Evolutionary conservation across 805 yeast species (phyloP).

Genomic region (Candida saitoana): DNA sequence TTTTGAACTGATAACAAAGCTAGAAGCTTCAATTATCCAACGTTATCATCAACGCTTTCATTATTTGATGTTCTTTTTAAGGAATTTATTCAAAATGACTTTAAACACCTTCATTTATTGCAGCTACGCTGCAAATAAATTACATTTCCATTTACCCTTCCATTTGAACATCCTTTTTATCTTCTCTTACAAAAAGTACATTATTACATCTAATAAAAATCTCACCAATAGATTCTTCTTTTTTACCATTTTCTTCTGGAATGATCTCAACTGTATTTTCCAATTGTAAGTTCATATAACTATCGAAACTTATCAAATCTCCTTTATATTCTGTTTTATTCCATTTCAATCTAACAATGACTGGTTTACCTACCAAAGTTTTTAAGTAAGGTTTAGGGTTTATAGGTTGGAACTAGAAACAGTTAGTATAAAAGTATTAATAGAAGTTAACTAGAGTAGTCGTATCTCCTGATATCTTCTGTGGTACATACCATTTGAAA

Average conservation of each 20-base stretch:
- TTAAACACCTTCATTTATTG: too few relatives aligned
- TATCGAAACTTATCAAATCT: slow-evolving; percentile 71
- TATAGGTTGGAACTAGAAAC: slow-evolving; percentile 52
- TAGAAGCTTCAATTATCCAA: too few relatives aligned
- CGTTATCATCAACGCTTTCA: too few relatives aligned
- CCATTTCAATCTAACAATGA: slow-evolving; percentile 83
- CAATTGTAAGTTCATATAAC: slow-evolving; percentile 85
- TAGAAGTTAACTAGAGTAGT: too few relatives aligned
- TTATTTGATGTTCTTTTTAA: too few relatives aligned
- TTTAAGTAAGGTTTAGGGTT: slow-evolving; percentile 90
- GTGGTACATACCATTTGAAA: slow-evolving; percentile 1
- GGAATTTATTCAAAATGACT: too few relatives aligned
- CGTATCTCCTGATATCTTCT: too few relatives aligned
- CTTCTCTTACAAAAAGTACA: slow-evolving; percentile 68
- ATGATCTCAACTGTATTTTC: slow-evolving; percentile 50
- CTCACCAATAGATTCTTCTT: slow-evolving; percentile 54
- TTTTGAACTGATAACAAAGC: too few relatives aligned
- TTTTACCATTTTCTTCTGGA: slow-evolving; percentile 39
- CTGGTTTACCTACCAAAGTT: slow-evolving; percentile 64
- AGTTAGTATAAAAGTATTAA: neutral
- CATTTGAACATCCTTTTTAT: slow-evolving; percentile 1
- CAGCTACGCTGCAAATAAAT: too few relatives aligned
- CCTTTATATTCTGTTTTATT: slow-evolving; percentile 87
- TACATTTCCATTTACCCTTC: too few relatives aligned
- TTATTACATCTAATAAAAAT: slow-evolving; percentile 88